Evolutionary conservation across 352 stramenopile species (phyloP), one percentile per base, ranked within the genome.

Genomic region (Plasmopara muralis): DNA sequence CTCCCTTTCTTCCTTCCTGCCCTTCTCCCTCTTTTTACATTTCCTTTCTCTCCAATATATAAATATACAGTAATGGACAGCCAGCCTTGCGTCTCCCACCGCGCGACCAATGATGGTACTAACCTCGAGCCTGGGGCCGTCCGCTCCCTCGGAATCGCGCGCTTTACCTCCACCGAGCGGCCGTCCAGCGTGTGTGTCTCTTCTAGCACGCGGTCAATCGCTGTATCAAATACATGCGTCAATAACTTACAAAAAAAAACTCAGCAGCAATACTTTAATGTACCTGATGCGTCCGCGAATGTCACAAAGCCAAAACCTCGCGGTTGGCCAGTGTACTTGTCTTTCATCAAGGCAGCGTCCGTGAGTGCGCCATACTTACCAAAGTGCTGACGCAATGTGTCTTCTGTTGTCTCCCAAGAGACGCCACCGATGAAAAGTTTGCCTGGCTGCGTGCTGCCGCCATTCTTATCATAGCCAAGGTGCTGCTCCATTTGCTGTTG

Each of bases 281-380:
- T 85, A 95, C 85, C 83, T 87, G 78, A 66, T 12, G 77, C 56
- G 57, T 96, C 87, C n/a, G 80, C 84, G 54, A 96, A 97, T 57
- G 87, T 96, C 35, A 97, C 88, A 55, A 97, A 97, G 46, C 88
- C 90, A 53, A 97, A 97, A 41, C 90, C 90, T 31, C 89, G 72
- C 33, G 88, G 85, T 60, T 96, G 81, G 30, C 87, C 88, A 33
- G 89, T 96, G 71, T 91, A 95, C 65, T 95, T 94, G 77, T 97
- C 87, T 66, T 95, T 93, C 87, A 97, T 97, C 39, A 97, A 62
- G 47, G 82, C 85, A 9, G 87, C 87, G 52, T 96, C 84, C 29
- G 78, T 89, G 8, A 97, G 68, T 48, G 62, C 62, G 29, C 88
- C 89, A 53, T 92, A 96, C 64, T 93, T 92, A 63, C 78, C 68